Evolutionary conservation across 305 asterid species (phyloP).

Genomic region (Fraxinus greggii): DNA sequence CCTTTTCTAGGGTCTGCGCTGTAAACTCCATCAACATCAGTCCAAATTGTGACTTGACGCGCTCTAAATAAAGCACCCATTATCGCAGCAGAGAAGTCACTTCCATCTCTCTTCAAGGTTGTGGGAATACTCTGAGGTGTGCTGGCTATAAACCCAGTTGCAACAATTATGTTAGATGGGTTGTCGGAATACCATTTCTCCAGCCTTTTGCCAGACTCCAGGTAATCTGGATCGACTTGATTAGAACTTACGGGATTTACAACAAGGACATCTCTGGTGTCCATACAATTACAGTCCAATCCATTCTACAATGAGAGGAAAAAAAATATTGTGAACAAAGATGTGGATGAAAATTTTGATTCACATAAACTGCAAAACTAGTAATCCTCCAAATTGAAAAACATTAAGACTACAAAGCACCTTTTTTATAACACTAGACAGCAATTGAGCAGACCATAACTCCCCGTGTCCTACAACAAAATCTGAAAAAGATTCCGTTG

Average conservation of each 20-base stretch:
- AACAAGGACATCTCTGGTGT: conserved; percentile 90
- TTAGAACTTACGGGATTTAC: conserved; percentile 77
- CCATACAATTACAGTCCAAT: conserved; percentile 74
- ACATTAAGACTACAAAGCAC: conserved; percentile 33
- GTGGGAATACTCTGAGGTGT: conserved; percentile 90
- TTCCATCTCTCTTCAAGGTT: conserved; percentile 96
- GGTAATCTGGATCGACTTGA: conserved; percentile 94
- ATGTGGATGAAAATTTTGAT: conserved; percentile 1
- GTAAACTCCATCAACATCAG: conserved; percentile 94
- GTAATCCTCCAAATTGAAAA: conserved; percentile 11
- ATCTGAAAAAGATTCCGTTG: conserved; percentile 88
- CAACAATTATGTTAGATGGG: conserved; percentile 67
- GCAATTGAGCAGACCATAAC: conserved; percentile 89
- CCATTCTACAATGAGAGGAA: conserved; percentile 60
- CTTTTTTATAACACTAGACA: conserved; percentile 77
- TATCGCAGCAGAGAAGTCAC: conserved; percentile 99
- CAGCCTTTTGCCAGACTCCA: conserved; percentile 69
- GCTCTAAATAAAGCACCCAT: conserved; percentile 91
- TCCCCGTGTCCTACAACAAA: conserved; percentile 99
- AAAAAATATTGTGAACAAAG: conserved; percentile 19
- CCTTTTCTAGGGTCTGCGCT: conserved; percentile 99
- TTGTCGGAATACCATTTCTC: conserved; percentile 78
- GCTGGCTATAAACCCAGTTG: conserved; percentile 92
- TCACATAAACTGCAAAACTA: conserved; percentile 15
- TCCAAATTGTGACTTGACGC: conserved; percentile 94